Percentiles rank a stretch among this genome's conserved stretches.
Conservation (phyloP, 2,329 filamentous ascomycete genomes). For the Microcyclosporella mali region DNA sequence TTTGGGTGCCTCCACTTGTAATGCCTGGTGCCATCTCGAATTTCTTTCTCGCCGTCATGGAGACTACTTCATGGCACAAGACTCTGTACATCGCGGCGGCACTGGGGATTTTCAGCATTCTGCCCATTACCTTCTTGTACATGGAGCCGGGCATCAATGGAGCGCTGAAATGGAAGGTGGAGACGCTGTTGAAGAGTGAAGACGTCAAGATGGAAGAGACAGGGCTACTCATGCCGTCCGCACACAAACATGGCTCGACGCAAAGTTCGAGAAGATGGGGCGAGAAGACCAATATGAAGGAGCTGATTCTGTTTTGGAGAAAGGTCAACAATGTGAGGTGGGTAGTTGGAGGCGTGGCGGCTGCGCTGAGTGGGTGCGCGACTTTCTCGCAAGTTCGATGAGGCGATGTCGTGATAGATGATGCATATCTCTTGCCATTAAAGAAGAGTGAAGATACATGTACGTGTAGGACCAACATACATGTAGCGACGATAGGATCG, state of each 20-base stretch:
- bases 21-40: slow-evolving; percentile 32
- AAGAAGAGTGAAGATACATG: too few species aligned
- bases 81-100: slow-evolving; percentile 24
- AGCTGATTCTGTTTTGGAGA: slow-evolving; percentile 24
- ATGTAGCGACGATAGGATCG: too few species aligned
- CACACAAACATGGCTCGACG: slow-evolving; percentile 21
- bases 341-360: slow-evolving; percentile 19
- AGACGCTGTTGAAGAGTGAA: slow-evolving; percentile 29
- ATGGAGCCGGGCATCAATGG: slow-evolving; percentile 38
- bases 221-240: slow-evolving; percentile 18
- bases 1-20: slow-evolving; percentile 35
- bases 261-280: slow-evolving; percentile 19
- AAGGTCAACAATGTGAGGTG: slow-evolving; percentile 23
- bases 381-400: slow-evolving; percentile 13
- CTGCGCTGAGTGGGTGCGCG: slow-evolving; percentile 20
- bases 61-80: not conserved
- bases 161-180: slow-evolving; percentile 35
- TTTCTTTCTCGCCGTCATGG: slow-evolving; percentile 21
- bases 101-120: slow-evolving; percentile 28
- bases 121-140: slow-evolving; percentile 34
- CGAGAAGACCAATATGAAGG: slow-evolving; percentile 21
- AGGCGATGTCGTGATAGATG: not conserved
- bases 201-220: slow-evolving; percentile 22
- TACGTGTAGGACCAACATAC: too few species aligned
- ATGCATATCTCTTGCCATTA: too few species aligned